Base-by-base conservation (phyloP, 2,329 filamentous ascomycete genomes). In the Cytospora piceicola region DNA sequence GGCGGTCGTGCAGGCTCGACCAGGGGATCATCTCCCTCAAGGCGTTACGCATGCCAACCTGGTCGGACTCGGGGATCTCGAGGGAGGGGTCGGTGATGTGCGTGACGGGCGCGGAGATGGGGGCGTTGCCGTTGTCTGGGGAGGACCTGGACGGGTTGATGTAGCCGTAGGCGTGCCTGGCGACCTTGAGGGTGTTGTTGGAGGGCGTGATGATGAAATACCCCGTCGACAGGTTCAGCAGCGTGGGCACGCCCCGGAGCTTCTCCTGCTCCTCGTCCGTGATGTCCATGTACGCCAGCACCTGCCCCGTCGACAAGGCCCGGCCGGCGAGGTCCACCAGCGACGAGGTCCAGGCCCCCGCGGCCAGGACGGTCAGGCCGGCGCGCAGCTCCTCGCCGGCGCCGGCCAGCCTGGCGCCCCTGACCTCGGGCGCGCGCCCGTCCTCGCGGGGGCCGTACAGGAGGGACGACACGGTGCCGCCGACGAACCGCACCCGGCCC, bases 261-360 rank as follows among this genome's bases (percentile, higher is more conserved):
- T 77, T 76, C 20, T 81, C 80, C 77, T 94, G 88, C 77, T 97
- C 94, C 6, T 85, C 84, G 20, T 86, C 79, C 0, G 88, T 90
- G 71, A 98, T 84, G 69, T 87, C 82, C 70, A 97, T 80, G 78
- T 96, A 97, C 15, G 85, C 90, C 30, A 98, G 75, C 0, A 87
- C 85, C 73, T 98, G 94, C 17, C 92, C 94, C 0, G 93, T 96
- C 2, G 94, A 91, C 69, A 90, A 85, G 49, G 88, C 89, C 54
- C 91, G 86, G 30, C 92, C 92, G 56, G 88, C 82, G 0, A 97
- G 81, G 76, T 97, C 91, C 64, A 97, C 79, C 27, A 97, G 82
- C 1, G 85, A 83, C 2, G 89, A 86, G 2, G 91, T 92, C 94
- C 94, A 98, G 5, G 94, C 93, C 20, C 94, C 94, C 0, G 93